These are phyloP conservation scores for Ambrosia hybrid DNA, from an alignment of 140 eudicot species.

Conservation along the genomic window DNA sequence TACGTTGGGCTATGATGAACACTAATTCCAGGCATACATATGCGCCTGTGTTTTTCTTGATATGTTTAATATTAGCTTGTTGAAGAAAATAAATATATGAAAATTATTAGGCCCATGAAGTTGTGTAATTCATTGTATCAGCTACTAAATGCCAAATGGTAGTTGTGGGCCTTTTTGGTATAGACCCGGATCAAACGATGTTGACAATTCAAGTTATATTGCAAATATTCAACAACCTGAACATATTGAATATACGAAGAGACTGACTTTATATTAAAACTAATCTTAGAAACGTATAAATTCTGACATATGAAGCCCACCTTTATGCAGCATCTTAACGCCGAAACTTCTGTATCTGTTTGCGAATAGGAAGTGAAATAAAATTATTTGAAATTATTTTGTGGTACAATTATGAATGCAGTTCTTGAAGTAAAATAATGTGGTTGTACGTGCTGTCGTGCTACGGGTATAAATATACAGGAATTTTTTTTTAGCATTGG, in stretches of 20 bases:
- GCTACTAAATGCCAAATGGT: constrained; percentile 2
- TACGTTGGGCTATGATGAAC: background rate
- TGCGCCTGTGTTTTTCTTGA: no score
- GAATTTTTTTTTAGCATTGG: background rate
- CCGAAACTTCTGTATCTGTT: background rate
- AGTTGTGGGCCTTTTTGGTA: constrained; percentile 3
- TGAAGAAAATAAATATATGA: constrained; percentile 8
- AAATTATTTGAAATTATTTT: background rate
- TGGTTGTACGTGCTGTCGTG: background rate
- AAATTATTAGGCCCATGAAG: background rate
- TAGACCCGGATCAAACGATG: background rate
- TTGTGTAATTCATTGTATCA: background rate
- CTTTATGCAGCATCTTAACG: background rate
- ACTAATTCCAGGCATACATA: background rate
- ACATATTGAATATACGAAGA: background rate
- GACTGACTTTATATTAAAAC: background rate
- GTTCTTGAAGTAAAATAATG: background rate
- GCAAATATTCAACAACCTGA: background rate
- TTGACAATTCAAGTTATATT: background rate
- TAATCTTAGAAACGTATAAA: background rate
- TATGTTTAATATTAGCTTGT: background rate
- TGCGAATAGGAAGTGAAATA: background rate
- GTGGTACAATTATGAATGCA: background rate
- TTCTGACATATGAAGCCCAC: background rate
- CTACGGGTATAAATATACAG: background rate